Conservation (phyloP, 2,329 filamentous ascomycete genomes). For the Harringtonia aguacate region DNA sequence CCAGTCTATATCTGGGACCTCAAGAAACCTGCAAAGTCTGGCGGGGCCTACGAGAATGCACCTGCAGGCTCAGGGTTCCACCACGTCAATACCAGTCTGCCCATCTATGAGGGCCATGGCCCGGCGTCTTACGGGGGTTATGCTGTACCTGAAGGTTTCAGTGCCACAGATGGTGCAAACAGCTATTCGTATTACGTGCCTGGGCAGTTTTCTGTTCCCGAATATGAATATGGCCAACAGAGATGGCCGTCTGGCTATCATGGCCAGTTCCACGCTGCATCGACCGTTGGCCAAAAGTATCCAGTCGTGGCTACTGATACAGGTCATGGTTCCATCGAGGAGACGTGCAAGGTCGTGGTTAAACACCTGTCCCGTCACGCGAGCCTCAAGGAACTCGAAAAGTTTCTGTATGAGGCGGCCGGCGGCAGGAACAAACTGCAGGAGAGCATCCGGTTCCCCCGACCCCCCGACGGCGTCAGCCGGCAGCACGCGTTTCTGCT, state of each 20-base stretch:
- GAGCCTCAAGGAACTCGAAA: constrained; percentile 1
- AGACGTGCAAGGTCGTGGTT: constrained; percentile 7
- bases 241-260: too few relatives aligned
- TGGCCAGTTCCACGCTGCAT: too few relatives aligned
- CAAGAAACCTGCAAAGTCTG: neutral
- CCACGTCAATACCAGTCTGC: too few relatives aligned
- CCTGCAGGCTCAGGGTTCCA: too few relatives aligned
- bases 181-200: too few relatives aligned
- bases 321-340: neutral
- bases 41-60: neutral
- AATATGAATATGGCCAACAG: too few relatives aligned
- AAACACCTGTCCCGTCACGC: constrained; percentile 9
- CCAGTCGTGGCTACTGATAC: too few relatives aligned
- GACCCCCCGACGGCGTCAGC: neutral
- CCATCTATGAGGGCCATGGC: too few relatives aligned
- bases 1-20: constrained; percentile 4
- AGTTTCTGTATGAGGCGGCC: neutral
- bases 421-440: constrained; percentile 7
- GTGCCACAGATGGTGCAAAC: neutral
- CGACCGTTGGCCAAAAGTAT: too few relatives aligned
- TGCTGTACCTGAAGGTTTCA: too few relatives aligned
- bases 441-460: constrained; percentile 7
- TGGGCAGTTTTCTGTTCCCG: too few relatives aligned
- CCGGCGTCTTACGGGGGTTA: too few relatives aligned
- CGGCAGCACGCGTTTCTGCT: constrained; percentile 7